A percentile compares a stretch with the other conserved stretches of the same genome.
phyloP scores from a whole-genome alignment of 306 rosid genomes.

The Rosa lucieae region DNA sequence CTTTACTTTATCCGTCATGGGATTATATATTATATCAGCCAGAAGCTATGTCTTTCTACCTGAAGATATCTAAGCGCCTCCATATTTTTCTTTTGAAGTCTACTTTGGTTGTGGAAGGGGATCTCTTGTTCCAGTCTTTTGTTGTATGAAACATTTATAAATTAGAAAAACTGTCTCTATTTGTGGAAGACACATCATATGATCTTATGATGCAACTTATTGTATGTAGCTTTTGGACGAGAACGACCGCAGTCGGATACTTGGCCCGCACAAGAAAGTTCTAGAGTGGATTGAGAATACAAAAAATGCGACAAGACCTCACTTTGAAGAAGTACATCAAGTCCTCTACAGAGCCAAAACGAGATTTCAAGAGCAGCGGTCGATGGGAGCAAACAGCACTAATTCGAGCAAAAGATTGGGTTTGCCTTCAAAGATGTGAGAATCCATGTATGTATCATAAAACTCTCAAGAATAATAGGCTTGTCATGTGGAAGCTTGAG shows the following conservation, averaged over 20 bases:
- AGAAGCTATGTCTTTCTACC: not conserved
- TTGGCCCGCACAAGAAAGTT: constrained; percentile 81
- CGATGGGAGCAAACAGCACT: constrained; percentile 24
- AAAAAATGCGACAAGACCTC: constrained; percentile 71
- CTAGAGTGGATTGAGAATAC: constrained; percentile 79
- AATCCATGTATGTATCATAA: not conserved
- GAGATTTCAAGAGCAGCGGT: constrained; percentile 39
- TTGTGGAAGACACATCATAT: constrained; percentile 8
- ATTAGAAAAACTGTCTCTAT: not conserved
- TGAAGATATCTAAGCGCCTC: not conserved
- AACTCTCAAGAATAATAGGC: not conserved
- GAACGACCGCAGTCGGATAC: constrained; percentile 56
- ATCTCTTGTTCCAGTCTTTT: not conserved
- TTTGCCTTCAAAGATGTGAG: constrained; percentile 50
- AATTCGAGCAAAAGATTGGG: constrained; percentile 29
- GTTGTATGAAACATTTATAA: constrained; percentile 8
- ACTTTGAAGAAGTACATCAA: constrained; percentile 74
- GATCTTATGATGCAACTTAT: constrained; percentile 16
- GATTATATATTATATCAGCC: too few relatives aligned
- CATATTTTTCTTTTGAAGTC: not conserved
- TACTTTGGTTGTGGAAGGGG: not conserved
- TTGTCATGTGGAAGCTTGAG: not conserved
- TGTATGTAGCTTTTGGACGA: constrained; percentile 63
- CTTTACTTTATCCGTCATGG: too few relatives aligned
- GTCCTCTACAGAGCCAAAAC: constrained; percentile 49